A percentile compares a stretch with the other conserved stretches of the same genome.
These are phyloP conservation scores for Bruguiera parviflora DNA, from an alignment of 345 rosid species.

Conservation along the genomic window DNA sequence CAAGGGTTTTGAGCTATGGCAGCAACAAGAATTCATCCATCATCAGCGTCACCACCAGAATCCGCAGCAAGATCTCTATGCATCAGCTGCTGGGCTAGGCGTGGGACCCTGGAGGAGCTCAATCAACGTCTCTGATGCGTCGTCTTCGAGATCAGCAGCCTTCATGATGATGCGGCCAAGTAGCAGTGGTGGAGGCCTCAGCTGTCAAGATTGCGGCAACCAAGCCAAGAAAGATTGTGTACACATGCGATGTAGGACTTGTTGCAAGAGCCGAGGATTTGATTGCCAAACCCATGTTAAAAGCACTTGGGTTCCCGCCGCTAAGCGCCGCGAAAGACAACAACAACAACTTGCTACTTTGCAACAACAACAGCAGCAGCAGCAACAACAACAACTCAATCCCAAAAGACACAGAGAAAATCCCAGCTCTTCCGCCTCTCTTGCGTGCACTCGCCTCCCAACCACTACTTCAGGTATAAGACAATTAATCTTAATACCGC, in stretches of 20 bases:
- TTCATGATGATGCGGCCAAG: constrained; percentile 44
- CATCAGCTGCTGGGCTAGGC: constrained; percentile 57
- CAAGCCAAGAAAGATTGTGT: constrained; percentile 80
- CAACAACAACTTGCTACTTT: constrained; percentile 40
- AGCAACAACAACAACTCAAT: constrained; percentile 30
- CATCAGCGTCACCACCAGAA: constrained; percentile 30
- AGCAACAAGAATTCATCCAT: constrained; percentile 42
- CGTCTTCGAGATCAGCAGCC: constrained; percentile 44
- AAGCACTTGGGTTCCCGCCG: constrained; percentile 84
- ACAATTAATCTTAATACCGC: background rate
- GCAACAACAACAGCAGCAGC: constrained; percentile 30
- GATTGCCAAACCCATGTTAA: constrained; percentile 77
- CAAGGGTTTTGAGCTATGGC: constrained; percentile 55
- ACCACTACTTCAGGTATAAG: constrained; percentile 49
- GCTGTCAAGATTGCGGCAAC: constrained; percentile 86
- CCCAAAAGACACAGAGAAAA: constrained; percentile 56
- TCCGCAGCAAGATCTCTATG: constrained; percentile 61
- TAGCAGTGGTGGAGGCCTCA: constrained; percentile 35
- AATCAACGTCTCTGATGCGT: constrained; percentile 56
- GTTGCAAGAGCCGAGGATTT: constrained; percentile 80
- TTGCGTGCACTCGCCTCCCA: constrained; percentile 50
- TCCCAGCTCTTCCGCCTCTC: constrained; percentile 34
- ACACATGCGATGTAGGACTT: constrained; percentile 78
- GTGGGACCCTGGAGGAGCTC: constrained; percentile 56
- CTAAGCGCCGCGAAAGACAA: constrained; percentile 72